These are phyloP conservation scores for Moesziomyces globuligerus DNA, from an alignment of 1,284 basidiomycete genomes.

Conservation along the genomic window DNA sequence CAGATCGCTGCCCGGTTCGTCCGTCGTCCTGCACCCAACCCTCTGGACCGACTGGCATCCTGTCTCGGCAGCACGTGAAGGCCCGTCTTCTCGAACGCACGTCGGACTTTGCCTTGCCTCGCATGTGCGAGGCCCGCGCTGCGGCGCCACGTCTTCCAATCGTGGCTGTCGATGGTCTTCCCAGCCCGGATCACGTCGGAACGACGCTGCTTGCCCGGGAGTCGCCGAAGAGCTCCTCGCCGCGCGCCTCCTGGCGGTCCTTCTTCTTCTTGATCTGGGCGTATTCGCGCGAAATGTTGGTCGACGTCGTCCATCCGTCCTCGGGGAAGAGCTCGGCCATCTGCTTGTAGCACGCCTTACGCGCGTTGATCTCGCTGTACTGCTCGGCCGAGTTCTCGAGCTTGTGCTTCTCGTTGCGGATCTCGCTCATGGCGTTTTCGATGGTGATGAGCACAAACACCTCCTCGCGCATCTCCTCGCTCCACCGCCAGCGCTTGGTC, in stretches of 20 bases:
- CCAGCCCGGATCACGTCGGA: slow-evolving; percentile 11
- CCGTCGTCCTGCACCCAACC: too few relatives aligned
- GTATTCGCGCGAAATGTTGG: slow-evolving; percentile 59
- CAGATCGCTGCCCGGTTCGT: too few relatives aligned
- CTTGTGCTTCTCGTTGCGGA: slow-evolving; percentile 61
- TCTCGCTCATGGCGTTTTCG: slow-evolving; percentile 64
- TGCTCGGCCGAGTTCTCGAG: slow-evolving; percentile 59
- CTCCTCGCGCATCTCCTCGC: slow-evolving; percentile 62
- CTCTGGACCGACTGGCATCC: too few relatives aligned
- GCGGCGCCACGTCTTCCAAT: slow-evolving; percentile 29
- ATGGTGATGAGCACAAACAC: slow-evolving; percentile 61
- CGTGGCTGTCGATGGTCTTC: slow-evolving; percentile 11
- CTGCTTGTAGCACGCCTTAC: slow-evolving; percentile 63
- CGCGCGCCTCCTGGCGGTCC: slow-evolving; percentile 47
- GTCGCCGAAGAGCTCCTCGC: slow-evolving; percentile 44
- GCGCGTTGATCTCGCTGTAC: slow-evolving; percentile 61
- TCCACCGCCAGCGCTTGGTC: slow-evolving; percentile 60
- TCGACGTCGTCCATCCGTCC: slow-evolving; percentile 62
- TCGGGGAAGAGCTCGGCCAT: slow-evolving; percentile 59
- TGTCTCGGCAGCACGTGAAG: neutral
- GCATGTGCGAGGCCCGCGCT: too few relatives aligned
- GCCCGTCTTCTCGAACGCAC: neutral
- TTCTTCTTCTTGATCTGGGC: slow-evolving; percentile 58
- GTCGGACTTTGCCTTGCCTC: neutral
- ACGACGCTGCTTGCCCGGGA: slow-evolving; percentile 35